Conservation (phyloP, 345 rosid species). For the Populus alba region DNA sequence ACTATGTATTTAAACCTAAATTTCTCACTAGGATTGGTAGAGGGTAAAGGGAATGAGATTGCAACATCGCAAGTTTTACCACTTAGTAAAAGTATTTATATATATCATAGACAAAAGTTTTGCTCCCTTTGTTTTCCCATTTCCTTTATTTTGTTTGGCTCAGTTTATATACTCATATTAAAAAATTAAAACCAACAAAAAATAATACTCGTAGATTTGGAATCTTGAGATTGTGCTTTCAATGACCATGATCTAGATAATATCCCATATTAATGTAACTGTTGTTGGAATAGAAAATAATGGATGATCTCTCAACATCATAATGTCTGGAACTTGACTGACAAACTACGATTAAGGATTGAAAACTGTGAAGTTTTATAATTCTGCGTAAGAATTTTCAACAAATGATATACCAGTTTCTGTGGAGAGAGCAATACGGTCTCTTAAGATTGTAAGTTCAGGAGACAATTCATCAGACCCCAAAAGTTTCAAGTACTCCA, state of each 20-base stretch:
- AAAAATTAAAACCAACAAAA: neutral
- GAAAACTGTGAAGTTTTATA: neutral
- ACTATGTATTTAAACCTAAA: neutral
- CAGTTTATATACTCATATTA: neutral
- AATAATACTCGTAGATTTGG: neutral
- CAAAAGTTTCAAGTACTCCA: slow-evolving; percentile 89
- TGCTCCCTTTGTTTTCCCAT: neutral
- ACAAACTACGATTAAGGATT: neutral
- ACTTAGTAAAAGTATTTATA: no score
- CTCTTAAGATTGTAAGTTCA: slow-evolving; percentile 79
- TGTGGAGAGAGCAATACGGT: slow-evolving; percentile 65
- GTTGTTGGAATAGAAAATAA: neutral
- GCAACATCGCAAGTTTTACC: no score
- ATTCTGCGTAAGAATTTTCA: neutral
- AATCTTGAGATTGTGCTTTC: neutral
- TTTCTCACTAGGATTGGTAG: neutral
- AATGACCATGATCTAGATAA: neutral
- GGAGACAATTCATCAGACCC: slow-evolving; percentile 84
- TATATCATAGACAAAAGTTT: no score
- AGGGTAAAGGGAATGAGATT: no score
- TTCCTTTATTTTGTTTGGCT: neutral
- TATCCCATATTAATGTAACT: neutral
- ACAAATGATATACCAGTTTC: slow-evolving; percentile 58
- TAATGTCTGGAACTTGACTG: neutral
- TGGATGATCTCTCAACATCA: neutral